These are phyloP conservation scores for Blastomyces gilchristii DNA, from an alignment of 2,329 filamentous ascomycete genomes.

Conservation along the genomic window DNA sequence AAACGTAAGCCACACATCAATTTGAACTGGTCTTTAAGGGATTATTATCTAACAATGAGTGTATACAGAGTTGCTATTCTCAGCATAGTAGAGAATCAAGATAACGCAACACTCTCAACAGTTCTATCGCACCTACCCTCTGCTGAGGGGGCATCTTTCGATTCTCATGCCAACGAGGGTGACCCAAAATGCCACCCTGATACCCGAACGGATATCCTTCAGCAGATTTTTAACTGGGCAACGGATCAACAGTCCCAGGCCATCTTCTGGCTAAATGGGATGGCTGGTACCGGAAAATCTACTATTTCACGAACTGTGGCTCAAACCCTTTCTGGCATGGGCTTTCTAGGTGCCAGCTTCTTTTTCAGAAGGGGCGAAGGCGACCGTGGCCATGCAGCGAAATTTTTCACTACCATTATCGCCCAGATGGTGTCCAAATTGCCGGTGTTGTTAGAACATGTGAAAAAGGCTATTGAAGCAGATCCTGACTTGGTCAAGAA, in stretches of 20 bases:
- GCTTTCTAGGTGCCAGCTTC: conserved; percentile 22
- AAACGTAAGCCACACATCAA: neutral
- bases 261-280: conserved; percentile 27
- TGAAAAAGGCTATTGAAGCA: conserved; percentile 18
- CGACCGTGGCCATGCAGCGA: conserved; percentile 16
- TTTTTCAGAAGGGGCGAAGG: conserved; percentile 22
- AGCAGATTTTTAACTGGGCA: conserved; percentile 17
- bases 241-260: conserved; percentile 6
- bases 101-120: neutral
- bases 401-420: conserved; percentile 22
- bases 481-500: conserved; percentile 22
- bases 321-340: conserved; percentile 5
- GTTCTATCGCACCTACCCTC: conserved; percentile 1
- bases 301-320: conserved; percentile 25
- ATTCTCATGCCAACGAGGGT: conserved; percentile 9
- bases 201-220: conserved; percentile 18
- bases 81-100: neutral
- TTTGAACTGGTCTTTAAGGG: neutral
- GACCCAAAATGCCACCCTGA: conserved; percentile 15
- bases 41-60: neutral
- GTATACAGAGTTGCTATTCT: neutral
- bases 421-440: conserved; percentile 22
- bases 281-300: conserved; percentile 28
- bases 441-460: conserved; percentile 19
- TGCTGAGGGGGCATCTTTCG: conserved; percentile 8